phyloP scores from a whole-genome alignment of 2,329 filamentous ascomycete species.

The Colletotrichum ledebouriae region DNA sequence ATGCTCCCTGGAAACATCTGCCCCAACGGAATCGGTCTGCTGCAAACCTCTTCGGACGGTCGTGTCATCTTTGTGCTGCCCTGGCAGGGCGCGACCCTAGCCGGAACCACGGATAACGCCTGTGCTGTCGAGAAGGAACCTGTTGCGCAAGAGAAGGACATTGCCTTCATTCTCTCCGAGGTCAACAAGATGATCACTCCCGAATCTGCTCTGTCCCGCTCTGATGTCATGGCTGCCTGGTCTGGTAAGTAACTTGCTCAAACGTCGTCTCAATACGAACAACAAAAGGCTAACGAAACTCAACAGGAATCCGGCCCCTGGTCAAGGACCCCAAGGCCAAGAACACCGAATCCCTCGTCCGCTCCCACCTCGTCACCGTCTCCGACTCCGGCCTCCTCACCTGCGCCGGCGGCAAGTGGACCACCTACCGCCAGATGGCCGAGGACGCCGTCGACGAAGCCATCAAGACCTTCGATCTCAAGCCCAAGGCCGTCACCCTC shows the following conservation, averaged over 20 bases:
- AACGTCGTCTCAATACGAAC: background rate
- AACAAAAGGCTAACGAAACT: background rate
- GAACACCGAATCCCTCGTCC: conserved; percentile 86
- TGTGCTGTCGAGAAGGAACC: conserved; percentile 78
- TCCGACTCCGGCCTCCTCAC: conserved; percentile 82
- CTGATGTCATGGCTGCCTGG: conserved; percentile 85
- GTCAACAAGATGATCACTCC: conserved; percentile 82
- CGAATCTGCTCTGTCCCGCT: conserved; percentile 79
- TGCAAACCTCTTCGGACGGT: conserved; percentile 87
- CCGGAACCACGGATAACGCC: conserved; percentile 84
- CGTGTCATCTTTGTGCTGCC: conserved; percentile 90
- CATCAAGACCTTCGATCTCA: conserved; percentile 74
- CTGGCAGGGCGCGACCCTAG: conserved; percentile 89
- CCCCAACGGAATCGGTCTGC: conserved; percentile 84
- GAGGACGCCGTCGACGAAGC: conserved; percentile 88
- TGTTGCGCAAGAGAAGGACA: conserved; percentile 80
- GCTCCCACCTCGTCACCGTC: conserved; percentile 83
- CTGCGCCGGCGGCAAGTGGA: conserved; percentile 89
- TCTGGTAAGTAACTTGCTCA: conserved; percentile 67
- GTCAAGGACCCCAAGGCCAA: conserved; percentile 85
- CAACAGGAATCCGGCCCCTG: conserved; percentile 76
- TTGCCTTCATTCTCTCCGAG: conserved; percentile 85
- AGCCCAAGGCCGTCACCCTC: conserved; percentile 63
- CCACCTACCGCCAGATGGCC: conserved; percentile 90
- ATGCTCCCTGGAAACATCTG: conserved; percentile 85